Evolutionary conservation across 2,329 filamentous ascomycete species (phyloP).

Genomic region (Verticillium dahliae): DNA sequence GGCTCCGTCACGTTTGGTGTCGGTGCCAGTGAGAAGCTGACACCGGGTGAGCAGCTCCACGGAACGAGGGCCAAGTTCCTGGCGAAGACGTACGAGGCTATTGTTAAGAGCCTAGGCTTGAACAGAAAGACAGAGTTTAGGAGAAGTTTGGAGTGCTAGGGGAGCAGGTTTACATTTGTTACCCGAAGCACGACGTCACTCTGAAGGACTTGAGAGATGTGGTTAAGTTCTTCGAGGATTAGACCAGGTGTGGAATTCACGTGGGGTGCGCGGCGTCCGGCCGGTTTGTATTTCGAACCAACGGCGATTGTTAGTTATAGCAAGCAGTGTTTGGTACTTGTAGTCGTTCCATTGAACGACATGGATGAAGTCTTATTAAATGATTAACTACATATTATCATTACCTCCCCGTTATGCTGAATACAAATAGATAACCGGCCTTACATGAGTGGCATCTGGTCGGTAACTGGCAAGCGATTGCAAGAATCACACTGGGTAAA

Average conservation of each 20-base stretch:
- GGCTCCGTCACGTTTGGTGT: conserved; percentile 76
- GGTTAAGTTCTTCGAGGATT: conserved; percentile 76
- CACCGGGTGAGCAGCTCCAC: conserved; percentile 73
- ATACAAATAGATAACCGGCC: too few relatives aligned
- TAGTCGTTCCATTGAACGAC: too few relatives aligned
- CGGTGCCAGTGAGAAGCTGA: conserved; percentile 68
- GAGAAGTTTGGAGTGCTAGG: conserved; percentile 78
- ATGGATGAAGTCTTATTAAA: too few relatives aligned
- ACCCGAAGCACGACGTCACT: conserved; percentile 78
- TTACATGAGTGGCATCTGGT: too few relatives aligned
- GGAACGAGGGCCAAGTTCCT: conserved; percentile 77
- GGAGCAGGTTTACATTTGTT: conserved; percentile 84
- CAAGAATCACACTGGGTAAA: too few relatives aligned
- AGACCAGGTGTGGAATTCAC: neutral
- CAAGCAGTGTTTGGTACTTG: too few relatives aligned
- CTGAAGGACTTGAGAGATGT: conserved; percentile 79
- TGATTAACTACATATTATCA: too few relatives aligned
- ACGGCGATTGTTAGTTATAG: too few relatives aligned
- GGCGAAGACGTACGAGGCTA: conserved; percentile 72
- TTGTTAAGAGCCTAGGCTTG: conserved; percentile 76
- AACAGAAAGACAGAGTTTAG: conserved; percentile 84
- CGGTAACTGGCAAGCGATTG: too few relatives aligned
- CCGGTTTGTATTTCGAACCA: neutral
- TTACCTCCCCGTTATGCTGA: too few relatives aligned
- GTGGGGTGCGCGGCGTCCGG: neutral